These are phyloP conservation scores for Fusarium drepaniforme DNA, from an alignment of 2,329 filamentous ascomycete species.

Conservation along the genomic window DNA sequence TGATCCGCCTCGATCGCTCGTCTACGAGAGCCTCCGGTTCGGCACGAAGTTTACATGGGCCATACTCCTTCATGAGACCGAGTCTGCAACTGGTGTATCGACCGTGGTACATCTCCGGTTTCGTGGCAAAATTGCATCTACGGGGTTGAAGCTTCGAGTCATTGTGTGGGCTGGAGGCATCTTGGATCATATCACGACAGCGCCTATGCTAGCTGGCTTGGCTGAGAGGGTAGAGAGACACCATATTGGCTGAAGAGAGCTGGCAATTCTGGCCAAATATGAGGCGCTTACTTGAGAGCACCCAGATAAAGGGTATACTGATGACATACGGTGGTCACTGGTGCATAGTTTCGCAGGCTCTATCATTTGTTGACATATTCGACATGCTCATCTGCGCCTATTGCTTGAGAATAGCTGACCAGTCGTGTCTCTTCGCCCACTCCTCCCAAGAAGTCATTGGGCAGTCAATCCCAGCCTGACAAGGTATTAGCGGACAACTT, in stretches of 20 bases:
- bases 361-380: not conserved
- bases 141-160: not conserved
- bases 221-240: not conserved
- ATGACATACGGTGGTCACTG: not conserved
- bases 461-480: constrained; percentile 58
- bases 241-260: not conserved
- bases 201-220: not conserved
- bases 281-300: not conserved
- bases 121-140: not conserved
- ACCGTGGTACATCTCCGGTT: not conserved
- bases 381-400: not conserved
- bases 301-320: not conserved
- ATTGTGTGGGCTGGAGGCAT: not conserved
- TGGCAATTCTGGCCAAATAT: not conserved
- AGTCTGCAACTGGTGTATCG: not conserved
- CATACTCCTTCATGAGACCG: not conserved
- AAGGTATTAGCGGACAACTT: not conserved
- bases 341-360: not conserved
- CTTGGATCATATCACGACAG: not conserved
- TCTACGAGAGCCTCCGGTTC: not conserved
- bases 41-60: not conserved
- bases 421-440: constrained; percentile 52
- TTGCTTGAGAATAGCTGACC: constrained; percentile 40
- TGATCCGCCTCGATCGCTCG: not conserved
- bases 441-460: constrained; percentile 55